These are phyloP conservation scores for Linum lewisii DNA, from an alignment of 345 rosid species.

Conservation along the genomic window DNA sequence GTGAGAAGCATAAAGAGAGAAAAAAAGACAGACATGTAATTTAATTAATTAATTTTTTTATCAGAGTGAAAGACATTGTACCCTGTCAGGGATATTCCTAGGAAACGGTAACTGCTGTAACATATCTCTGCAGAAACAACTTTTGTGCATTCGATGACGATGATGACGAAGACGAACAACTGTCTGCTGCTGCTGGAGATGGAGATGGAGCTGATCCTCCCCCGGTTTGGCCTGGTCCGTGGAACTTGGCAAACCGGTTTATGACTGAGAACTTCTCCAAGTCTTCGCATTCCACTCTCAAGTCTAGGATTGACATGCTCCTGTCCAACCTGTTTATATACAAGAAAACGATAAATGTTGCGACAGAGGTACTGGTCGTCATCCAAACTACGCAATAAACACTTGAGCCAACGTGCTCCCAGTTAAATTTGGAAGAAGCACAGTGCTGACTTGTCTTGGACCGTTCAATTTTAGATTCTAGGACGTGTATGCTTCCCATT, in stretches of 20 bases:
- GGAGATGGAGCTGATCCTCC: too few species aligned
- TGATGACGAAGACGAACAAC: constrained; percentile 33
- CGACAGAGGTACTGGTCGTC: neutral
- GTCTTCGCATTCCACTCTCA: constrained; percentile 3
- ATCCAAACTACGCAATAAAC: too few species aligned
- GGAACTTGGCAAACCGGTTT: constrained; percentile 19
- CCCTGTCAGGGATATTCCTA: constrained; percentile 72
- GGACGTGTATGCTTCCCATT: too few species aligned
- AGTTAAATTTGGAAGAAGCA: too few species aligned
- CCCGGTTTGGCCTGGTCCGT: constrained; percentile 50
- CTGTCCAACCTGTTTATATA: neutral
- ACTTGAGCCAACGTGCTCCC: too few species aligned
- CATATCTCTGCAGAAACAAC: constrained; percentile 72
- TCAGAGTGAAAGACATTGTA: constrained; percentile 88
- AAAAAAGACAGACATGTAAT: constrained; percentile 24
- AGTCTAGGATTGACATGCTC: constrained; percentile 3
- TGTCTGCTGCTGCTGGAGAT: constrained; percentile 39
- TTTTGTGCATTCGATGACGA: constrained; percentile 35
- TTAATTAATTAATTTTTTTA: constrained; percentile 28
- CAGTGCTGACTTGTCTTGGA: too few species aligned
- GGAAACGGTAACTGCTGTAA: constrained; percentile 77
- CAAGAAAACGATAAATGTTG: neutral
- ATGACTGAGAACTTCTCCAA: constrained; percentile 4
- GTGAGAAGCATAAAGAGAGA: constrained; percentile 20
- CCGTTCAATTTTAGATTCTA: too few species aligned